Evolutionary conservation across 345 rosid genomes (phyloP).

Genomic region (Citrus glauca): DNA sequence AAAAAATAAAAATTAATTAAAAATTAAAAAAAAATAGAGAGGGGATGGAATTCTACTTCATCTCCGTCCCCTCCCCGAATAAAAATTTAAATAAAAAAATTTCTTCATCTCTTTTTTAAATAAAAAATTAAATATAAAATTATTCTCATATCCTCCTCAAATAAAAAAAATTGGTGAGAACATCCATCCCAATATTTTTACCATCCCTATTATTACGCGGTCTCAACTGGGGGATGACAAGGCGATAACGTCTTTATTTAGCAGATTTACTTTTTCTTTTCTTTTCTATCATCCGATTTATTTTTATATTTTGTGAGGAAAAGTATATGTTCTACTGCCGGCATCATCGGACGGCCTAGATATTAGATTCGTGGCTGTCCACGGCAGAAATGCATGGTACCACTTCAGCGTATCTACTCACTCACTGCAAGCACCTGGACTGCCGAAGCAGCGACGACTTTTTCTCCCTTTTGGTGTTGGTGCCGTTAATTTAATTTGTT

Average conservation of each 20-base stretch:
- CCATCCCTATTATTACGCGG: not conserved
- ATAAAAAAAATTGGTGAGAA: too few species aligned
- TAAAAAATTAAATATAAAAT: too few species aligned
- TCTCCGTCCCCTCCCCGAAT: too few species aligned
- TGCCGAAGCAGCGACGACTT: conserved; percentile 7
- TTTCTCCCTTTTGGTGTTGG: not conserved
- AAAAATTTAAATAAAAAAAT: too few species aligned
- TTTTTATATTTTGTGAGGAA: not conserved
- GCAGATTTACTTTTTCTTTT: not conserved
- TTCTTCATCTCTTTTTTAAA: fast-evolving
- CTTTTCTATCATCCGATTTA: not conserved
- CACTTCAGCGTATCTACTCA: not conserved
- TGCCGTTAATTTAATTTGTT: conserved; percentile 39
- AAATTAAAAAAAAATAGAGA: too few species aligned
- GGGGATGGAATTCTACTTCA: too few species aligned
- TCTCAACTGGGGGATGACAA: not conserved
- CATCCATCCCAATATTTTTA: too few species aligned
- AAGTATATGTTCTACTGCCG: not conserved
- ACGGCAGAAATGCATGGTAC: not conserved
- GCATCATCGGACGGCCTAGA: conserved; percentile 5
- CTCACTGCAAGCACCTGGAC: not conserved
- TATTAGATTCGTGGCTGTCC: not conserved
- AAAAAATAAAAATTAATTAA: too few species aligned
- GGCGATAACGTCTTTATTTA: not conserved
- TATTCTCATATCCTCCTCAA: too few species aligned